phyloP scores from a whole-genome alignment of 495 filamentous ascomycete species.

The Platismatia glauca region DNA sequence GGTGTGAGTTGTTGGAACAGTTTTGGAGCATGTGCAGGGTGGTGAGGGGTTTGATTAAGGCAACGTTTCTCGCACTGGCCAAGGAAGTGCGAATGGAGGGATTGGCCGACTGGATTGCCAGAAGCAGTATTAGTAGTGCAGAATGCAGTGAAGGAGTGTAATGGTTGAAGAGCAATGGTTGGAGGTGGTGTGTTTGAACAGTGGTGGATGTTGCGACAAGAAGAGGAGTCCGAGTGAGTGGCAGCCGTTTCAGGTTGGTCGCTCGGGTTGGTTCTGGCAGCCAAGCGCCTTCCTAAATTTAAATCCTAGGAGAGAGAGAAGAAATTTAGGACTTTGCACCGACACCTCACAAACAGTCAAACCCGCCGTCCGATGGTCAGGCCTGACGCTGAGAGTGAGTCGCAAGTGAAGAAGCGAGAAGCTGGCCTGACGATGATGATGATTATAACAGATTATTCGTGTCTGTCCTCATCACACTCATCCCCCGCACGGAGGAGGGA shows the following conservation, averaged over 20 bases:
- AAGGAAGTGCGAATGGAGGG: constrained; percentile 16
- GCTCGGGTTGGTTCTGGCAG: neutral
- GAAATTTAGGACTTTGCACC: neutral
- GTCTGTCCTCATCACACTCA: too few relatives aligned
- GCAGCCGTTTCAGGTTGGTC: constrained; percentile 13
- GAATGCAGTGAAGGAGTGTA: constrained; percentile 23
- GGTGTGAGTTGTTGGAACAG: constrained; percentile 8
- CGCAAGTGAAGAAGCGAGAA: neutral
- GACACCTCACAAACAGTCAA: neutral
- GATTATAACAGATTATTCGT: too few relatives aligned
- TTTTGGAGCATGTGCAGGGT: neutral
- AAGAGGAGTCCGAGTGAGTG: constrained; percentile 2
- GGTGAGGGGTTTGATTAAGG: constrained; percentile 6
- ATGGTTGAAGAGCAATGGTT: constrained; percentile 20
- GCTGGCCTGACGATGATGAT: neutral
- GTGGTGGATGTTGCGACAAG: constrained; percentile 15
- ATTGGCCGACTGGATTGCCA: constrained; percentile 24
- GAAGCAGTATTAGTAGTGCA: constrained; percentile 25
- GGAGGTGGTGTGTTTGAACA: constrained; percentile 8
- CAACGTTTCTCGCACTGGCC: constrained; percentile 13
- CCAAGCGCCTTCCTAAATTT: constrained; percentile 3
- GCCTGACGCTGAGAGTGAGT: neutral
- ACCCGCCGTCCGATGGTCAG: neutral
- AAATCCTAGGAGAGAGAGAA: neutral
- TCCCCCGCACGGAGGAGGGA: too few relatives aligned